phyloP scores from a whole-genome alignment of 2,329 filamentous ascomycete genomes.

The Trichoderma hamatum region DNA sequence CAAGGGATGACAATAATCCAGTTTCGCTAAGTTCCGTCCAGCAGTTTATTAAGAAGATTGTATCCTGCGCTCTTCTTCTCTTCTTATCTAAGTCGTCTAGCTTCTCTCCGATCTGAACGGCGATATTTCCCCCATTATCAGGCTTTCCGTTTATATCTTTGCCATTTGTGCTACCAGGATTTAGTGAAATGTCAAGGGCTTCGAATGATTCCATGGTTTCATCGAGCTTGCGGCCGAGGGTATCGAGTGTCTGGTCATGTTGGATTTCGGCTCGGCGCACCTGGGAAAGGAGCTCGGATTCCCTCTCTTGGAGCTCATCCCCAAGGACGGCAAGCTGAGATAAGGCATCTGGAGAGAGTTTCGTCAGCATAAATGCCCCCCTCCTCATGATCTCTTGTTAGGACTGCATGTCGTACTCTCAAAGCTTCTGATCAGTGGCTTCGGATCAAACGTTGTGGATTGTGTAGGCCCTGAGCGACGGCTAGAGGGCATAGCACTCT shows the following conservation, averaged over 20 bases:
- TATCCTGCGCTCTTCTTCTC: slow-evolving; percentile 84
- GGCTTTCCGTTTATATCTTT: slow-evolving; percentile 41
- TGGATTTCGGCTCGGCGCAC: slow-evolving; percentile 90
- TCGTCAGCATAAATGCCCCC: background rate
- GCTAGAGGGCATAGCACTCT: slow-evolving; percentile 76
- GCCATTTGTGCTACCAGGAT: slow-evolving; percentile 54
- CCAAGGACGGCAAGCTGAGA: slow-evolving; percentile 70
- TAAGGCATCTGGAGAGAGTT: slow-evolving; percentile 55
- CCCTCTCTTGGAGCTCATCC: slow-evolving; percentile 84
- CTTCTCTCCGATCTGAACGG: slow-evolving; percentile 91
- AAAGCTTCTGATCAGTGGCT: slow-evolving; percentile 94
- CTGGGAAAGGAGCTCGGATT: slow-evolving; percentile 87
- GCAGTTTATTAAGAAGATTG: slow-evolving; percentile 92
- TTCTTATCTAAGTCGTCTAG: slow-evolving; percentile 95
- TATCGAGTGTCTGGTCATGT: slow-evolving; percentile 88
- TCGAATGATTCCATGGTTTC: slow-evolving; percentile 92
- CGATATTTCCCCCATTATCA: slow-evolving; percentile 77
- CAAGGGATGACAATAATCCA: slow-evolving; percentile 81
- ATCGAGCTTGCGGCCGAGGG: slow-evolving; percentile 84
- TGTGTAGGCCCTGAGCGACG: slow-evolving; percentile 72
- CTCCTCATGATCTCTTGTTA: background rate
- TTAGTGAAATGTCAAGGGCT: slow-evolving; percentile 80
- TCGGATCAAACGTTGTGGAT: slow-evolving; percentile 78
- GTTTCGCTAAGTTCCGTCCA: slow-evolving; percentile 94
- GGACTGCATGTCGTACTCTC: slow-evolving; percentile 59